phyloP scores from a whole-genome alignment of 441 rosid species.

The Brassica balearica region DNA sequence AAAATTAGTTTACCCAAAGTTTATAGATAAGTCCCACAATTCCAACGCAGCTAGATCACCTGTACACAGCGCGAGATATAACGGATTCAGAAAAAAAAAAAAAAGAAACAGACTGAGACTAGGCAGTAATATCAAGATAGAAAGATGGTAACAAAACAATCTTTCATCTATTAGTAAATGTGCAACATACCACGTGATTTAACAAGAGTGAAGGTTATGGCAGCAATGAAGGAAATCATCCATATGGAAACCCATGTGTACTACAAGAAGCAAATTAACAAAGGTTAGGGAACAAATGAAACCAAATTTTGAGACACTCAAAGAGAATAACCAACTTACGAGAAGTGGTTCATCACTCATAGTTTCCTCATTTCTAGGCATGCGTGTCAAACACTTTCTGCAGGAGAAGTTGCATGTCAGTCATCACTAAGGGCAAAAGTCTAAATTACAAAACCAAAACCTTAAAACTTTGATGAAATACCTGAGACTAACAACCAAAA shows the following conservation, averaged over 20 bases:
- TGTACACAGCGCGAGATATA: slow-evolving; percentile 38
- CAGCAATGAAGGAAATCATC: slow-evolving; percentile 72
- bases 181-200: slow-evolving; percentile 64
- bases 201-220: slow-evolving; percentile 66
- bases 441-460: slow-evolving; percentile 11
- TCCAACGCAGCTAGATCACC: slow-evolving; percentile 60
- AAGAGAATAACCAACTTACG: slow-evolving; percentile 50
- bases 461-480: neutral
- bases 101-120: slow-evolving; percentile 9
- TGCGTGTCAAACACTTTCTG: slow-evolving; percentile 88
- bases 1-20: slow-evolving; percentile 54
- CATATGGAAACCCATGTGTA: slow-evolving; percentile 79
- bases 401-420: slow-evolving; percentile 18
- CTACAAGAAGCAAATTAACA: slow-evolving; percentile 44
- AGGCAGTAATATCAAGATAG: neutral
- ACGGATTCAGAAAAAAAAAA: slow-evolving; percentile 23
- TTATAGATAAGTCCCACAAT: slow-evolving; percentile 46
- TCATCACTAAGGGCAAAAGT: neutral
- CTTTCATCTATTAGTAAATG: neutral
- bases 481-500: neutral
- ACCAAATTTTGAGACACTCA: neutral
- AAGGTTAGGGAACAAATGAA: slow-evolving; percentile 12
- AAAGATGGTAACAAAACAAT: slow-evolving; percentile 9
- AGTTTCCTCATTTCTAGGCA: slow-evolving; percentile 94
- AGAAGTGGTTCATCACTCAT: slow-evolving; percentile 58